phyloP scores from a whole-genome alignment of 2,329 filamentous ascomycete genomes.

The Alternaria consortialis region DNA sequence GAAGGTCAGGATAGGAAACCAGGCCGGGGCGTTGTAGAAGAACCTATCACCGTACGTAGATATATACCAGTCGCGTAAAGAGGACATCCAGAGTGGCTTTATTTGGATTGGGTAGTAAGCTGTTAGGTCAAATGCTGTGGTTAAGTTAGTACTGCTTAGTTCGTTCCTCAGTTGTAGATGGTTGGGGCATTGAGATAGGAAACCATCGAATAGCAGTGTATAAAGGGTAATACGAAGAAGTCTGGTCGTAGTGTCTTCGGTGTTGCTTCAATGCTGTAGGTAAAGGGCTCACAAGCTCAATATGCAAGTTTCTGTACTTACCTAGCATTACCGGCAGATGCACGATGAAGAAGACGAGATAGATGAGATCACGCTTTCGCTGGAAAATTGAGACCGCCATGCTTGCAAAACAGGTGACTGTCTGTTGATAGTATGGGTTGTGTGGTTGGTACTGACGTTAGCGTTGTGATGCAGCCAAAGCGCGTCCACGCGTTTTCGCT shows the following conservation, averaged over 20 bases:
- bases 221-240: neutral
- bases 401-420: neutral
- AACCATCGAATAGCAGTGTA: neutral
- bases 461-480: neutral
- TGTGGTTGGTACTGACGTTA: constrained; percentile 6
- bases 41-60: constrained; percentile 70
- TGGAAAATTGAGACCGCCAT: constrained; percentile 44
- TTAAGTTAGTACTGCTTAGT: neutral
- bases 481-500: constrained; percentile 3
- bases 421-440: no score
- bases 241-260: neutral
- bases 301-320: constrained; percentile 38
- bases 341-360: constrained; percentile 68
- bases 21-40: constrained; percentile 67
- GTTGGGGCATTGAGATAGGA: neutral
- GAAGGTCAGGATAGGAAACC: constrained; percentile 66
- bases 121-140: constrained; percentile 68
- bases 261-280: neutral
- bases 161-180: neutral
- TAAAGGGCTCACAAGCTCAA: neutral
- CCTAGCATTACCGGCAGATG: constrained; percentile 70
- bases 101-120: constrained; percentile 65
- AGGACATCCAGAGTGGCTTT: constrained; percentile 59
- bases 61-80: constrained; percentile 66
- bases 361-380: constrained; percentile 58